Percentiles rank a stretch among this genome's conserved stretches.
Evolutionary conservation across 139 green algal species (phyloP).

Genomic region (Chlorella ohadii): DNA sequence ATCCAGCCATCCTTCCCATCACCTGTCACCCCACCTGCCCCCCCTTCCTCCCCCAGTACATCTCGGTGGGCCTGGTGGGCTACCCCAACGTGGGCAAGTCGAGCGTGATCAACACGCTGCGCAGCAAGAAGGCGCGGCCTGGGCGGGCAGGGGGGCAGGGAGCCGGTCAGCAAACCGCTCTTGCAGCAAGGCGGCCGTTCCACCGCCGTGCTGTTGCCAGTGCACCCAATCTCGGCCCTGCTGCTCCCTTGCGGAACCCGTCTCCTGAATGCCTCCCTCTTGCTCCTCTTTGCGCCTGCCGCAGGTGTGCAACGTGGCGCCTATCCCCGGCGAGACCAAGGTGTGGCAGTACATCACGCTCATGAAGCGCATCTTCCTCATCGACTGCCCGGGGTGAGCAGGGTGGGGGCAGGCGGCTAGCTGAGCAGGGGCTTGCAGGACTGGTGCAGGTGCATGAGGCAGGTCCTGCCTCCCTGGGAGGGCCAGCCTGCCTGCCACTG

Average conservation of each 20-base stretch:
- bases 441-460: too few species aligned
- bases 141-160: neutral
- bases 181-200: too few species aligned
- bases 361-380: slow-evolving; percentile 99
- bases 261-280: too few species aligned
- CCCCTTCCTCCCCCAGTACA: slow-evolving; percentile 83
- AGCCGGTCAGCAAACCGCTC: too few species aligned
- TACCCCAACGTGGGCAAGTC: slow-evolving; percentile 99
- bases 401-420: neutral
- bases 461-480: too few species aligned
- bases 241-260: too few species aligned
- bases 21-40: neutral
- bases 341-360: slow-evolving; percentile 99
- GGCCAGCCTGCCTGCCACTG: too few species aligned
- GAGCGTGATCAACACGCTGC: slow-evolving; percentile 98
- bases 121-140: slow-evolving; percentile 85
- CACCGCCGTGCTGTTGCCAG: too few species aligned
- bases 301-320: slow-evolving; percentile 95
- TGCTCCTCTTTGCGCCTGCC: too few species aligned
- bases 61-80: slow-evolving; percentile 97
- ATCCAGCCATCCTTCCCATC: too few species aligned
- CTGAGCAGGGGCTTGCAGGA: too few species aligned
- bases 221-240: too few species aligned
- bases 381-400: slow-evolving; percentile 92
- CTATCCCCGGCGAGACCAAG: slow-evolving; percentile 98